Conservation (phyloP, 306 rosid species). For the Delonix regia region DNA sequence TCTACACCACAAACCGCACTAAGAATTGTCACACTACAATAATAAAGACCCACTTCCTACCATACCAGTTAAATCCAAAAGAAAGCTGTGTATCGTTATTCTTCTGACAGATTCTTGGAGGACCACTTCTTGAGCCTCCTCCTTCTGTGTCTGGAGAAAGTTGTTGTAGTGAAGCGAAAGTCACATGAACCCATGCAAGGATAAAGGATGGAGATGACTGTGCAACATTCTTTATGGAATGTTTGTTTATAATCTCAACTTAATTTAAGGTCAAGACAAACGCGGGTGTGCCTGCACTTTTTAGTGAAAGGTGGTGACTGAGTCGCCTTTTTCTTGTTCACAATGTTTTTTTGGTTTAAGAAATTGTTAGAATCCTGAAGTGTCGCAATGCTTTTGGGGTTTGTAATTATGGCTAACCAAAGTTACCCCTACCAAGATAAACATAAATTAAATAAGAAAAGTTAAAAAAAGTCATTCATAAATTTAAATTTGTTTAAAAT, state of each 20-base stretch:
- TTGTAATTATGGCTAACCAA: slow-evolving; percentile 70
- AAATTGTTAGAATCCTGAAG: slow-evolving; percentile 68
- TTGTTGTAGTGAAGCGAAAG: slow-evolving; percentile 52
- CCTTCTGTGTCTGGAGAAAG: slow-evolving; percentile 38
- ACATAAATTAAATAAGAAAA: no score
- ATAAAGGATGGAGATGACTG: slow-evolving; percentile 50
- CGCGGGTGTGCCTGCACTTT: slow-evolving; percentile 69
- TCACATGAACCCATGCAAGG: slow-evolving; percentile 68
- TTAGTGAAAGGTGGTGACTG: slow-evolving; percentile 74
- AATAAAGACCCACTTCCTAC: slow-evolving; percentile 11
- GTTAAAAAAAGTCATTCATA: no score
- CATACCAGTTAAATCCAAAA: slow-evolving; percentile 9
- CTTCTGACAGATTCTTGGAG: slow-evolving; percentile 43
- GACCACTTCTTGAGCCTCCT: slow-evolving; percentile 36
- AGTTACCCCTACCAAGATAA: slow-evolving; percentile 53
- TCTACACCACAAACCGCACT: slow-evolving; percentile 34
- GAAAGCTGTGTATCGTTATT: slow-evolving; percentile 22
- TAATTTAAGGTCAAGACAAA: slow-evolving; percentile 65
- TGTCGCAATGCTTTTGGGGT: slow-evolving; percentile 77
- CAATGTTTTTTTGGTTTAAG: slow-evolving; percentile 41
- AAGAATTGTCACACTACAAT: slow-evolving; percentile 38
- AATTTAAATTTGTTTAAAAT: no score
- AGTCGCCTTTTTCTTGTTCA: slow-evolving; percentile 40
- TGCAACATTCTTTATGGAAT: slow-evolving; percentile 57
- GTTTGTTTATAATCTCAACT: slow-evolving; percentile 48